Evolutionary conservation across 352 stramenopile species (phyloP).

Genomic region (Globisporangium recalcitrans): DNA sequence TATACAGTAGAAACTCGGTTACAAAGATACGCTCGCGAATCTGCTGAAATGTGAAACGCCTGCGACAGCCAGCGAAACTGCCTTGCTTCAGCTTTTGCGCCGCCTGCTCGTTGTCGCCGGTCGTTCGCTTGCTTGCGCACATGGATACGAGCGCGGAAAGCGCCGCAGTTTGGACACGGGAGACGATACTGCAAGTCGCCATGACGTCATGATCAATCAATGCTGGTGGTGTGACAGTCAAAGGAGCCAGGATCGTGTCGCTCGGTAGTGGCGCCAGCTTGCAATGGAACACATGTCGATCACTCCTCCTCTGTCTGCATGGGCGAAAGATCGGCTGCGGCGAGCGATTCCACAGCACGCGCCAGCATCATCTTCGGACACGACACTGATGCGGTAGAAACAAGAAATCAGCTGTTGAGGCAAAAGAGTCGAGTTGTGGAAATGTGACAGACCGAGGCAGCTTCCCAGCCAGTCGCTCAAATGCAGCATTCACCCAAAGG

Average conservation of each 20-base stretch:
- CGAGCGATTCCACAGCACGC: neutral
- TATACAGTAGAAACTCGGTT: neutral
- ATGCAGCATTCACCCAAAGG: too few species aligned
- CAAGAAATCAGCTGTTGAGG: neutral
- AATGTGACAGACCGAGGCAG: neutral
- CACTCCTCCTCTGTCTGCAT: too few species aligned
- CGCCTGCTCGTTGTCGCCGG: neutral
- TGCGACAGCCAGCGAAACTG: neutral
- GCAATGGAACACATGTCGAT: too few species aligned
- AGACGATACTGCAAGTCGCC: too few species aligned
- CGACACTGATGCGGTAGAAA: neutral
- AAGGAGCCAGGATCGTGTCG: too few species aligned
- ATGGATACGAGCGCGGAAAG: neutral
- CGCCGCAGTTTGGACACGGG: neutral
- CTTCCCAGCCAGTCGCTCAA: too few species aligned
- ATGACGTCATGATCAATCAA: neutral
- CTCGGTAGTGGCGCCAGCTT: too few species aligned
- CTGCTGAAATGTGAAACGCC: neutral
- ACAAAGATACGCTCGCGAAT: neutral
- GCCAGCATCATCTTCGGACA: neutral
- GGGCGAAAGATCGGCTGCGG: too few species aligned
- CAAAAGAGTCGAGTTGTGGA: too few species aligned
- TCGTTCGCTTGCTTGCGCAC: neutral
- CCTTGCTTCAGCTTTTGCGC: neutral
- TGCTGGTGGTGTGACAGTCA: neutral